phyloP scores from a whole-genome alignment of 1,284 basidiomycete species.

The Lignosus rhinocerotis region DNA sequence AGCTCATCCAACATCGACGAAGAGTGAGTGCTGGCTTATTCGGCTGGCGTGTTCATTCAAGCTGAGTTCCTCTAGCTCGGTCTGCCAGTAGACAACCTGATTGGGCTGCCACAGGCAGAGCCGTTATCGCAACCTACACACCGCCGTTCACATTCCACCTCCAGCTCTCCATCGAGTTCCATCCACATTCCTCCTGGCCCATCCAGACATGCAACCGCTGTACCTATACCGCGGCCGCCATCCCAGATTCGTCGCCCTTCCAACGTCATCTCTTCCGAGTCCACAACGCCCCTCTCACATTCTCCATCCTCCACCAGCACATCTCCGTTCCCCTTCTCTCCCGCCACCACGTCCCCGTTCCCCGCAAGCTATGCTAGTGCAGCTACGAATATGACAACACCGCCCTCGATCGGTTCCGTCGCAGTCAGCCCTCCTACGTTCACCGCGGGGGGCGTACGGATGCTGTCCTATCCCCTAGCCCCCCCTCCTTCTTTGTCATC shows the following conservation, averaged over 20 bases:
- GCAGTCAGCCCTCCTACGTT: constrained; percentile 41
- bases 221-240: constrained; percentile 69
- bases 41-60: not conserved
- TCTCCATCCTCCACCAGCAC: constrained; percentile 58
- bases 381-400: constrained; percentile 64
- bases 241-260: constrained; percentile 59
- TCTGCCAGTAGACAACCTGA: constrained; percentile 70
- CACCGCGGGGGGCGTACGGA: constrained; percentile 31
- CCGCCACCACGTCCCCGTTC: constrained; percentile 52
- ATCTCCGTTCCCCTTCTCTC: constrained; percentile 57
- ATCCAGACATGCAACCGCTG: constrained; percentile 41
- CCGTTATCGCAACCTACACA: constrained; percentile 71
- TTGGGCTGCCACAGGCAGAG: constrained; percentile 63
- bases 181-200: constrained; percentile 34
- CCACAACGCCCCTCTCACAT: constrained; percentile 60
- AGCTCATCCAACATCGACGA: constrained; percentile 72
- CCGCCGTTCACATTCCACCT: constrained; percentile 46
- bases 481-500: constrained; percentile 67
- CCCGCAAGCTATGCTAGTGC: constrained; percentile 56
- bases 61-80: constrained; percentile 50
- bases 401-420: constrained; percentile 58
- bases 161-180: constrained; percentile 52
- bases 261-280: constrained; percentile 41
- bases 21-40: constrained; percentile 51
- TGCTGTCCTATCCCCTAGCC: constrained; percentile 62